A percentile compares a stretch with the other conserved stretches of the same genome.
Evolutionary conservation across 164 flowering plant species (phyloP).

Genomic region (Chimonanthus salicifolius): DNA sequence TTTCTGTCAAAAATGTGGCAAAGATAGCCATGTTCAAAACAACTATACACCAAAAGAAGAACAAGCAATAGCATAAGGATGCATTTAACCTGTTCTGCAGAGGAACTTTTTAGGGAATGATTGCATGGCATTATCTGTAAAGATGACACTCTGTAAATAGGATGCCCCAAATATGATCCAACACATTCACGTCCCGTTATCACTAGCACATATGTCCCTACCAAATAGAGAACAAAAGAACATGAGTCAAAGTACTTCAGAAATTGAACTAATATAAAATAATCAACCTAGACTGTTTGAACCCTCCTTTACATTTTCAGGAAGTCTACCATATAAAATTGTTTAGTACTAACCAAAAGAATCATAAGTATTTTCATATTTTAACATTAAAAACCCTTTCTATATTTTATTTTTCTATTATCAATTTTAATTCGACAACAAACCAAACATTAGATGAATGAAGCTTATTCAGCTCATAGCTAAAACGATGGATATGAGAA

Average conservation of each 20-base stretch:
- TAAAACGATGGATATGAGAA: too few relatives aligned
- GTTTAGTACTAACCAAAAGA: too few relatives aligned
- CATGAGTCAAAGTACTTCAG: background rate
- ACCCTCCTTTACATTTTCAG: too few relatives aligned
- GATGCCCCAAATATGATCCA: conserved; percentile 89
- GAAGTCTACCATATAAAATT: too few relatives aligned
- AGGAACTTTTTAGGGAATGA: conserved; percentile 54
- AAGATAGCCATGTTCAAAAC: conserved; percentile 5
- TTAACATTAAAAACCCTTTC: too few relatives aligned
- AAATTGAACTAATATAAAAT: background rate
- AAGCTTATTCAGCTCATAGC: too few relatives aligned
- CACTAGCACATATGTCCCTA: conserved; percentile 79
- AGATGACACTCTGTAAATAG: conserved; percentile 69
- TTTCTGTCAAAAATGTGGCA: conserved; percentile 51
- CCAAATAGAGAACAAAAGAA: conserved; percentile 4
- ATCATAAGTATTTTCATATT: too few relatives aligned
- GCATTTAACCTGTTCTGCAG: conserved; percentile 65
- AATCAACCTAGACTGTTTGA: background rate
- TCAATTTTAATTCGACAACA: too few relatives aligned
- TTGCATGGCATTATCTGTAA: conserved; percentile 81
- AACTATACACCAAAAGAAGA: background rate
- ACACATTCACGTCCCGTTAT: conserved; percentile 75
- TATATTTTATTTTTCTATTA: too few relatives aligned
- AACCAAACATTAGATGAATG: too few relatives aligned
- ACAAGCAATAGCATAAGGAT: background rate